phyloP scores from a whole-genome alignment of 805 yeast species.

The Sugiyamaella americana region DNA sequence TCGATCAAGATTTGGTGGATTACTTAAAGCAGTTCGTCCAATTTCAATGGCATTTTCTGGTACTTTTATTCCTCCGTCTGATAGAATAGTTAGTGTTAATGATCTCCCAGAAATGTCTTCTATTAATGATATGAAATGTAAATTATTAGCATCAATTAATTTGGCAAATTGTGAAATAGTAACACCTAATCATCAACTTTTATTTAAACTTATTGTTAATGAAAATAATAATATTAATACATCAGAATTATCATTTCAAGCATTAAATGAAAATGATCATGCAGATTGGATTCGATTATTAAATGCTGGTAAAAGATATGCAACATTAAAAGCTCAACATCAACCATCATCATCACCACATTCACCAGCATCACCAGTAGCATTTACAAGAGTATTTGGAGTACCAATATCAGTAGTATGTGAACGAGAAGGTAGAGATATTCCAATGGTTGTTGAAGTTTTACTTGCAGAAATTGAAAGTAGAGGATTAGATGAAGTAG shows the following conservation, averaged over 20 bases:
- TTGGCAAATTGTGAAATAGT: conserved; percentile 35
- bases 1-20: conserved; percentile 34
- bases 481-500: conserved; percentile 87
- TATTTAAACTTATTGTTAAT: conserved; percentile 39
- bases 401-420: conserved; percentile 76
- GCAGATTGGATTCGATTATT: conserved; percentile 61
- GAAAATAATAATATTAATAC: conserved; percentile 37
- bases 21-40: conserved; percentile 36
- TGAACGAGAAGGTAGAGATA: conserved; percentile 52
- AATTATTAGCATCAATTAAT: conserved; percentile 45
- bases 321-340: conserved; percentile 10
- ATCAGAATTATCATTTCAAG: conserved; percentile 60
- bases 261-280: conserved; percentile 52
- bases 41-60: conserved; percentile 34
- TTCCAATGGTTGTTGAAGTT: conserved; percentile 62
- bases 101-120: conserved; percentile 55
- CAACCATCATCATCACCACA: conserved; percentile 4
- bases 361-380: not conserved
- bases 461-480: conserved; percentile 71
- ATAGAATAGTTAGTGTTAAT: conserved; percentile 41
- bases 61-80: conserved; percentile 28
- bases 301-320: conserved; percentile 23
- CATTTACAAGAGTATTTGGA: conserved; percentile 62
- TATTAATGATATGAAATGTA: conserved; percentile 35
- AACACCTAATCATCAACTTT: conserved; percentile 11